Evolutionary conservation across 1,139 yeast genomes (phyloP).

Genomic region (Hansenula sp.): DNA sequence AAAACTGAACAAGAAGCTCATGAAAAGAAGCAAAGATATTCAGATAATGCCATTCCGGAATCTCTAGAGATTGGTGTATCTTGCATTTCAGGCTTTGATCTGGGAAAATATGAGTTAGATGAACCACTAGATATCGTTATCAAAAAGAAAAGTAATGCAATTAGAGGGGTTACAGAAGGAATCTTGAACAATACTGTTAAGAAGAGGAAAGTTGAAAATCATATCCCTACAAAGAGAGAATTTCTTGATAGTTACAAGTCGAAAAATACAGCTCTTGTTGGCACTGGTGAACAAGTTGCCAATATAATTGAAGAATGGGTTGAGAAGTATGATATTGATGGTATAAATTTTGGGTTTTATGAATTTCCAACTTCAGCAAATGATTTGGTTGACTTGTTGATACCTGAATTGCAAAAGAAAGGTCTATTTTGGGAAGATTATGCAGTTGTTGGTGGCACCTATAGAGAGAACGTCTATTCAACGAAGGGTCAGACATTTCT

Average conservation of each 20-base stretch:
- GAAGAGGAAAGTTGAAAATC: background rate
- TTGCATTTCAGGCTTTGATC: no score
- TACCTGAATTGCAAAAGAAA: slow-evolving; percentile 28
- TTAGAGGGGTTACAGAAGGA: no score
- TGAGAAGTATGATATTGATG: slow-evolving; percentile 29
- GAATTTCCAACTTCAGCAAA: slow-evolving; percentile 27
- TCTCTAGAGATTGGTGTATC: no score
- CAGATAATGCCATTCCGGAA: no score
- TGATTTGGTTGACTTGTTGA: slow-evolving; percentile 26
- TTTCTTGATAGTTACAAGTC: background rate
- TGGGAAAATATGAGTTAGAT: no score
- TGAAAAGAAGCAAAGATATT: no score
- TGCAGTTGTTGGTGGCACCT: slow-evolving; percentile 17
- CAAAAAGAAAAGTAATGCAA: no score
- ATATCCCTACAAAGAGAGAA: background rate
- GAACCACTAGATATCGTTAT: no score
- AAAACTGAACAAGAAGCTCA: no score
- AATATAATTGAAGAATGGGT: slow-evolving; percentile 29
- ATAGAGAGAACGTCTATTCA: slow-evolving; percentile 6
- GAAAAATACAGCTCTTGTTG: background rate
- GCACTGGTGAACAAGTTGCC: slow-evolving; percentile 21
- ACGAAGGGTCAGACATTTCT: slow-evolving; percentile 2
- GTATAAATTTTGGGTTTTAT: slow-evolving; percentile 30
- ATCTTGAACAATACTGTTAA: no score
- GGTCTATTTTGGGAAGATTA: slow-evolving; percentile 28